phyloP scores from a whole-genome alignment of 1,284 basidiomycete species.

The Ganoderma lingzhi region DNA sequence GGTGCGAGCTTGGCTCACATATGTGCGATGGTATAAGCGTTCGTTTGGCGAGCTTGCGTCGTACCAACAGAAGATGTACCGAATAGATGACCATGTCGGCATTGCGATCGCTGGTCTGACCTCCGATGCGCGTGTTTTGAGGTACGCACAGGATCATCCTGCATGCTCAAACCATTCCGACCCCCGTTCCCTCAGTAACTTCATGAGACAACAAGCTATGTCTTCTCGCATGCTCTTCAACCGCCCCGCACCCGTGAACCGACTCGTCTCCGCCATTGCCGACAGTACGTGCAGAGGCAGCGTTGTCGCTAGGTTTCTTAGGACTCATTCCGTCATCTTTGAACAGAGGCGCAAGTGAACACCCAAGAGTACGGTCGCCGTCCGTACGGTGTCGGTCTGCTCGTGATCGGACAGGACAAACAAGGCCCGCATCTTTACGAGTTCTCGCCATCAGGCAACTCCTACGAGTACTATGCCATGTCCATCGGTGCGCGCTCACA shows the following conservation, averaged over 20 bases:
- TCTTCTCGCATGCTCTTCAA: slow-evolving; percentile 94
- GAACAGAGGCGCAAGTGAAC: slow-evolving; percentile 95
- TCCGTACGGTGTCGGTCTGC: slow-evolving; percentile 98
- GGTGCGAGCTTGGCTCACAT: not conserved
- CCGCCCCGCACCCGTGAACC: slow-evolving; percentile 92
- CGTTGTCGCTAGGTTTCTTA: not conserved
- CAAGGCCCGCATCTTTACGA: slow-evolving; percentile 98
- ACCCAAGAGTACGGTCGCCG: slow-evolving; percentile 98
- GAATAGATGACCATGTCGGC: slow-evolving; percentile 99
- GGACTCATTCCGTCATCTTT: too few relatives aligned
- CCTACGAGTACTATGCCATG: slow-evolving; percentile 99
- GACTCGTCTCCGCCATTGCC: slow-evolving; percentile 93
- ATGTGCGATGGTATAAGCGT: slow-evolving; percentile 62
- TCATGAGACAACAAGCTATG: slow-evolving; percentile 99
- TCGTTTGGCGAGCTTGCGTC: slow-evolving; percentile 98
- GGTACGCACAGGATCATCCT: slow-evolving; percentile 55
- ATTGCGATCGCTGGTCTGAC: slow-evolving; percentile 99
- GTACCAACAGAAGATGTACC: slow-evolving; percentile 99
- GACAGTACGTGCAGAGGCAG: slow-evolving; percentile 76
- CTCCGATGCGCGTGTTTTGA: slow-evolving; percentile 96
- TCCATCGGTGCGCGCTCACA: slow-evolving; percentile 98
- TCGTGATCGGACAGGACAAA: slow-evolving; percentile 96
- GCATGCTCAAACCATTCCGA: not conserved
- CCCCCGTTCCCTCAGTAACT: slow-evolving; percentile 73
- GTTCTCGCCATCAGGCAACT: slow-evolving; percentile 97